These are phyloP conservation scores for Fusarium sp. DNA, from an alignment of 2,329 filamentous ascomycete genomes.

Conservation along the genomic window DNA sequence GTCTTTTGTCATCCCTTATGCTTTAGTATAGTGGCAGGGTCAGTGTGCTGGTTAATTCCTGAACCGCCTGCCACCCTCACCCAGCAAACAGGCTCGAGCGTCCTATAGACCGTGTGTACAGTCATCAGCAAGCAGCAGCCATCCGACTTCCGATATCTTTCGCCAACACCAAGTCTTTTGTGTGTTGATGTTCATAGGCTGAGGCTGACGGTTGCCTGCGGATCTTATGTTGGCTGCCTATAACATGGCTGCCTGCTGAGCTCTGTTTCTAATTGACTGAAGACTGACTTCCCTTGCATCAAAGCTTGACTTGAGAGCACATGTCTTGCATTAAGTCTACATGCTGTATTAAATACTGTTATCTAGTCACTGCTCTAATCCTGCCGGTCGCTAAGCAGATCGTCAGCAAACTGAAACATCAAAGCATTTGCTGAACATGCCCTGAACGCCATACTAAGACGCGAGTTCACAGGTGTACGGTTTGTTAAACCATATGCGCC, in stretches of 20 bases:
- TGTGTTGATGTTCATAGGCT: conserved; percentile 6
- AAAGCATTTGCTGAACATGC: conserved; percentile 32
- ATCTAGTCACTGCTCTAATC: conserved; percentile 18
- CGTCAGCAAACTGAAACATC: conserved; percentile 4
- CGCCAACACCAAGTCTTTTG: background rate
- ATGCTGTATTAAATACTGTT: conserved; percentile 27
- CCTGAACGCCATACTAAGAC: conserved; percentile 45
- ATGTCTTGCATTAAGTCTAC: conserved; percentile 18
- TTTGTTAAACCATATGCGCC: conserved; percentile 38
- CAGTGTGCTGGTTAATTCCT: no score
- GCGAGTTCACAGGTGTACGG: conserved; percentile 39
- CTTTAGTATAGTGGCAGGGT: no score
- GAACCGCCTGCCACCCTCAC: no score
- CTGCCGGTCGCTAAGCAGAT: conserved; percentile 16
- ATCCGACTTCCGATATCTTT: conserved; percentile 38
- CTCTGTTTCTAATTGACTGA: background rate
- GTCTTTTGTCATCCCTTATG: no score
- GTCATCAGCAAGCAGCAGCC: conserved; percentile 22
- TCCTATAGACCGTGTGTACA: conserved; percentile 1
- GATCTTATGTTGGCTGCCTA: conserved; percentile 1
- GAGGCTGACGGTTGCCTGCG: conserved; percentile 1
- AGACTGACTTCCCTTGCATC: background rate
- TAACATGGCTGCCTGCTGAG: background rate
- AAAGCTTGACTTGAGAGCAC: background rate
- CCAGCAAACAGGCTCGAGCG: conserved; percentile 14